Conservation (phyloP, 768 basidiomycete genomes). For the Macrolepiota fuliginosa region DNA sequence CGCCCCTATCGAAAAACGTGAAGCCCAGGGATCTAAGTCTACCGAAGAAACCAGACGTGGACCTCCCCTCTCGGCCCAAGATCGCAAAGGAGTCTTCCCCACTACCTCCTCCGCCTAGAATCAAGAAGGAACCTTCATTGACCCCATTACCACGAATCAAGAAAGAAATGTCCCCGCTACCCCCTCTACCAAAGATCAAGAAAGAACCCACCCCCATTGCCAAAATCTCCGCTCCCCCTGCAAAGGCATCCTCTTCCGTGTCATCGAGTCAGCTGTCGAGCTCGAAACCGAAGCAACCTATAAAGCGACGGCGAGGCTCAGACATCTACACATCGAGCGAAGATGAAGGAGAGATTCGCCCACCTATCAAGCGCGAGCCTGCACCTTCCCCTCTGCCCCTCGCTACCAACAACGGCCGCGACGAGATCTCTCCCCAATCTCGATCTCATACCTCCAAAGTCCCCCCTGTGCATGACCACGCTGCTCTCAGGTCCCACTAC, state of each 20-base stretch:
- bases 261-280: constrained; percentile 12
- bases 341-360: constrained; percentile 44
- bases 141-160: background rate
- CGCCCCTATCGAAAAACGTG: background rate
- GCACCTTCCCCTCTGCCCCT: background rate
- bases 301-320: constrained; percentile 49
- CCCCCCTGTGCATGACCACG: constrained; percentile 44
- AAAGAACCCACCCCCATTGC: constrained; percentile 8
- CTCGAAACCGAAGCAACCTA: background rate
- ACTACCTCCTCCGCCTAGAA: constrained; percentile 15
- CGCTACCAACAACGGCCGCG: background rate
- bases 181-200: constrained; percentile 19
- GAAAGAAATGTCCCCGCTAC: constrained; percentile 13
- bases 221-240: constrained; percentile 9
- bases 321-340: constrained; percentile 70
- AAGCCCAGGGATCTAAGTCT: constrained; percentile 13
- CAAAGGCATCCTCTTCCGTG: constrained; percentile 14
- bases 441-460: constrained; percentile 26
- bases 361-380: constrained; percentile 2
- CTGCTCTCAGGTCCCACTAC: constrained; percentile 52
- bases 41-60: constrained; percentile 35
- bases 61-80: background rate
- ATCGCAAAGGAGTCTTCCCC: constrained; percentile 11
- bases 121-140: background rate
- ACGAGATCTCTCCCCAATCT: constrained; percentile 25